Evolutionary conservation across 345 rosid genomes (phyloP).

Genomic region (Acer saccharum): DNA sequence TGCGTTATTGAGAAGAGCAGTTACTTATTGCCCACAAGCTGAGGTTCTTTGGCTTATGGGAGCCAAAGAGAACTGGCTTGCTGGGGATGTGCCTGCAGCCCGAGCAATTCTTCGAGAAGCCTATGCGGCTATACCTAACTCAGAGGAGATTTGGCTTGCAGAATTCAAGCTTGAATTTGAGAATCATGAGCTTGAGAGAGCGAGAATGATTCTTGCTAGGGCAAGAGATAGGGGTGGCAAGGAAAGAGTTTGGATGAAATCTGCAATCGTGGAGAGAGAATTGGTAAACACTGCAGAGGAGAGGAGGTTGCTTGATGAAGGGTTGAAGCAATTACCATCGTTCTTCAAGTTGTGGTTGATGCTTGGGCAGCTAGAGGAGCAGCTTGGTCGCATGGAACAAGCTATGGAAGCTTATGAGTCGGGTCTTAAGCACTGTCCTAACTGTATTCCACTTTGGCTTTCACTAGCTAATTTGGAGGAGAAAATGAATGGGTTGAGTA

Average conservation of each 20-base stretch:
- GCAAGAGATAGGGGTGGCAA: conserved; percentile 97
- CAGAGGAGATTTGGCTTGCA: conserved; percentile 96
- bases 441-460: conserved; percentile 74
- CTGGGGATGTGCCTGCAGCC: conserved; percentile 93
- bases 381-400: conserved; percentile 54
- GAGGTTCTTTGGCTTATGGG: conserved; percentile 99
- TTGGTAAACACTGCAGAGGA: conserved; percentile 74
- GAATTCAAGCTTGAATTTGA: conserved; percentile 98
- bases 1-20: conserved; percentile 81
- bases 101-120: conserved; percentile 95
- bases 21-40: conserved; percentile 86
- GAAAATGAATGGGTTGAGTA: conserved; percentile 69
- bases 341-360: conserved; percentile 93
- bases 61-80: conserved; percentile 98
- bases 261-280: conserved; percentile 94
- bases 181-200: conserved; percentile 95
- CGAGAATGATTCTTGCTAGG: conserved; percentile 87
- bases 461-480: conserved; percentile 79
- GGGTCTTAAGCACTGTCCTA: conserved; percentile 72
- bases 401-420: conserved; percentile 69
- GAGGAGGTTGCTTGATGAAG: conserved; percentile 82
- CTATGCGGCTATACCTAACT: conserved; percentile 86
- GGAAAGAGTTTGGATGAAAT: conserved; percentile 98
- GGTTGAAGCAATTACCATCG: conserved; percentile 74
- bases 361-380: conserved; percentile 95